A percentile compares a stretch with the other conserved stretches of the same genome.
phyloP scores from a whole-genome alignment of 2,329 filamentous ascomycete species.

The Sclerotiophoma versabilis region DNA sequence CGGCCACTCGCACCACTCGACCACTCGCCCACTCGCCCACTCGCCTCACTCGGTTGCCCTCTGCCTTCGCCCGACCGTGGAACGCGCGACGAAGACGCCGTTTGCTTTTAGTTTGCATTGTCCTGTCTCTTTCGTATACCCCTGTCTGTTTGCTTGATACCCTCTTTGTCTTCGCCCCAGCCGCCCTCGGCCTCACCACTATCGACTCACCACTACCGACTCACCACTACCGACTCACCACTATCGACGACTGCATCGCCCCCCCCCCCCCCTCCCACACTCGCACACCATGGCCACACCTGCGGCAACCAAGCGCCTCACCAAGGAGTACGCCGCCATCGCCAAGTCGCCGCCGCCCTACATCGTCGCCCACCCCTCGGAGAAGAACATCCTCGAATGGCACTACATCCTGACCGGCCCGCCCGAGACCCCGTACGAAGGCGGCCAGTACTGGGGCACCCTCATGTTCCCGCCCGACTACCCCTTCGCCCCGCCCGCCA shows the following conservation, averaged over 20 bases:
- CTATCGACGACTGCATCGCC: not conserved
- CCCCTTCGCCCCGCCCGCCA: conserved; percentile 94
- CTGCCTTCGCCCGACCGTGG: not conserved
- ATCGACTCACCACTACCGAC: not conserved
- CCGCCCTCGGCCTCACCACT: not conserved
- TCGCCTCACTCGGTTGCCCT: too few species aligned
- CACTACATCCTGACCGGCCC: conserved; percentile 96
- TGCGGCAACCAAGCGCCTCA: conserved; percentile 57
- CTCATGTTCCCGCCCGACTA: conserved; percentile 96
- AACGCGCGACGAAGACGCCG: not conserved
- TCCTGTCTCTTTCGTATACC: not conserved
- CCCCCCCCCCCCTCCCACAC: not conserved
- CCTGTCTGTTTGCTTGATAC: conserved; percentile 7
- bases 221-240: not conserved
- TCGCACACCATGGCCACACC: conserved; percentile 47
- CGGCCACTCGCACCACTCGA: not conserved
- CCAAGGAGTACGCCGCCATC: conserved; percentile 70
- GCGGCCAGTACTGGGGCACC: conserved; percentile 98
- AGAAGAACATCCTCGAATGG: conserved; percentile 92
- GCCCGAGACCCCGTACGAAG: conserved; percentile 90
- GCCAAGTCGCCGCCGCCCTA: conserved; percentile 83
- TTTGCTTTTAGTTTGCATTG: not conserved
- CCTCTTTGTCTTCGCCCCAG: conserved; percentile 3
- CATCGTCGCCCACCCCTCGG: conserved; percentile 87
- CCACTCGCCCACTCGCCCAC: not conserved